Percentiles rank a stretch among this genome's conserved stretches.
phyloP scores from a whole-genome alignment of 225 moss, liverwort and hornwort genomes.

The Marchantia paleacea region DNA sequence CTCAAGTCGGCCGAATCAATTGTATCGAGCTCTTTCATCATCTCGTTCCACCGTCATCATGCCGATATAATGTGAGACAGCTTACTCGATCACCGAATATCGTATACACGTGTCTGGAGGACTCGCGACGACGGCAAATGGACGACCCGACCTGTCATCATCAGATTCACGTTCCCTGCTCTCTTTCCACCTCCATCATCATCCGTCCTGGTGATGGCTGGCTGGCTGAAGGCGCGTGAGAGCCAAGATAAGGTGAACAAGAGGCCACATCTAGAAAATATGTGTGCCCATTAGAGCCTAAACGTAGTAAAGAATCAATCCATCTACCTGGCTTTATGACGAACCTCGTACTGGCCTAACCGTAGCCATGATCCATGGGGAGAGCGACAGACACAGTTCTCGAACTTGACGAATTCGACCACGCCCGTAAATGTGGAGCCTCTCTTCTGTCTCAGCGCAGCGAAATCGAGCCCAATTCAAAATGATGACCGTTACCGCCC shows the following conservation, averaged over 20 bases:
- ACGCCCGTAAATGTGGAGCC: too few relatives aligned
- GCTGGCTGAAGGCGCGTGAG: not conserved
- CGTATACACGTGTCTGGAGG: not conserved
- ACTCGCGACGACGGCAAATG: not conserved
- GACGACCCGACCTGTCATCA: not conserved
- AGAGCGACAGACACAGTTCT: not conserved
- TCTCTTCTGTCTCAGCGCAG: too few relatives aligned
- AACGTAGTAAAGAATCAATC: not conserved
- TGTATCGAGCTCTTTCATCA: not conserved
- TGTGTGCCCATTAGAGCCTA: not conserved
- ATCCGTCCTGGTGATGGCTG: too few relatives aligned
- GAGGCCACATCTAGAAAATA: not conserved
- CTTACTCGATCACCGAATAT: not conserved
- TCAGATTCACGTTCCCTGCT: not conserved
- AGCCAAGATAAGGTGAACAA: not conserved
- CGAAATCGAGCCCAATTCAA: too few relatives aligned
- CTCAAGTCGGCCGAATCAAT: not conserved
- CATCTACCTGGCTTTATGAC: not conserved
- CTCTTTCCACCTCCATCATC: not conserved
- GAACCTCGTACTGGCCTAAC: not conserved
- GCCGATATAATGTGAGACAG: not conserved
- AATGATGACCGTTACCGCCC: too few relatives aligned
- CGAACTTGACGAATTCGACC: too few relatives aligned
- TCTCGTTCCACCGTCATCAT: not conserved
- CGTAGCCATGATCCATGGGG: not conserved